phyloP scores from a whole-genome alignment of 78 protist species.

The Dictyostelium capitatum region DNA sequence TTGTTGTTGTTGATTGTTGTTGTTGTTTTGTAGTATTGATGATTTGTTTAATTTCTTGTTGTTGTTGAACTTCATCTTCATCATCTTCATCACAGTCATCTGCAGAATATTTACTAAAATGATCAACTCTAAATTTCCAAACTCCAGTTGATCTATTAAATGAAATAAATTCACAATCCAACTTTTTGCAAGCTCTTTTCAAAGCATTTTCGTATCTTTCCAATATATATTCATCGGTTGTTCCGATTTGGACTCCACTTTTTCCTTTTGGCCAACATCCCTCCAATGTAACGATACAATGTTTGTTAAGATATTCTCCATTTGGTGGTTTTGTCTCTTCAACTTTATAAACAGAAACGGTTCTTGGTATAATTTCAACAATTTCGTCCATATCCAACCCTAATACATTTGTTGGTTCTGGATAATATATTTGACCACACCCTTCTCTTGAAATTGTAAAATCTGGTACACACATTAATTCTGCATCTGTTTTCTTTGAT shows the following conservation, averaged over 20 bases:
- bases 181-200: not conserved
- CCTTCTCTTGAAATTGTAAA: conserved; percentile 55
- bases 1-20: not conserved
- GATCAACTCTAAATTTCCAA: conserved; percentile 74
- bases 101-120: conserved; percentile 70
- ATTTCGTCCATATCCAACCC: conserved; percentile 28
- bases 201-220: conserved; percentile 24
- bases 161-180: conserved; percentile 22
- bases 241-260: not conserved
- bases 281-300: conserved; percentile 23
- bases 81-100: conserved; percentile 59
- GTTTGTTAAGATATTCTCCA: conserved; percentile 57
- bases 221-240: not conserved
- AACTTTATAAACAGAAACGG: conserved; percentile 60
- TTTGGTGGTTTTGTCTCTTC: conserved; percentile 50
- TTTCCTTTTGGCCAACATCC: conserved; percentile 39
- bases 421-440: conserved; percentile 51
- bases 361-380: conserved; percentile 36
- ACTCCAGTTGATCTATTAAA: conserved; percentile 17
- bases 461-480: conserved; percentile 23
- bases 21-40: conserved; percentile 33
- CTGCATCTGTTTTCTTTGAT: conserved; percentile 20
- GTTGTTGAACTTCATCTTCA: not conserved
- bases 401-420: conserved; percentile 47
- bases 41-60: not conserved